phyloP scores from a whole-genome alignment of 345 rosid species.

The Populus nigra region DNA sequence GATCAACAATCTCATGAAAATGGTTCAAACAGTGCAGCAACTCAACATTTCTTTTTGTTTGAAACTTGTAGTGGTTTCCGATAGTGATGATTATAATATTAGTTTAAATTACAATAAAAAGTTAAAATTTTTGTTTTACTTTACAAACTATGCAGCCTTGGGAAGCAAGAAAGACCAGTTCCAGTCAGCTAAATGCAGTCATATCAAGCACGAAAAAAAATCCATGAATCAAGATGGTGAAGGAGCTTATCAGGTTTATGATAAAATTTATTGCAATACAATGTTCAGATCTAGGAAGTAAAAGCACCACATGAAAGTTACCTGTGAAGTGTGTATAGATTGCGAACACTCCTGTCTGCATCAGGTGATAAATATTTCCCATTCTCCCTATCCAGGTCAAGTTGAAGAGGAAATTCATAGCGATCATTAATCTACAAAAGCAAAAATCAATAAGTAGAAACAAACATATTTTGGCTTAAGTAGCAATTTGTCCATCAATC shows the following conservation, averaged over 20 bases:
- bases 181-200: background rate
- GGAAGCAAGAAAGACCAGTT: background rate
- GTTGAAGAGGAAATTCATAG: slow-evolving; percentile 92
- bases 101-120: background rate
- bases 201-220: background rate
- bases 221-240: background rate
- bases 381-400: slow-evolving; percentile 84
- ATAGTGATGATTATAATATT: background rate
- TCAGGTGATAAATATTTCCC: slow-evolving; percentile 89
- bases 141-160: background rate
- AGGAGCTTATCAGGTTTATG: background rate
- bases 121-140: background rate
- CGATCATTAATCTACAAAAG: slow-evolving; percentile 85
- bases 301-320: slow-evolving; percentile 15
- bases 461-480: background rate
- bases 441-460: background rate
- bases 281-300: background rate
- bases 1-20: background rate
- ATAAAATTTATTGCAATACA: background rate
- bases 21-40: background rate
- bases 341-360: slow-evolving; percentile 87
- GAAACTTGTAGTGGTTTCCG: background rate
- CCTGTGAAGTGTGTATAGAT: slow-evolving; percentile 93
- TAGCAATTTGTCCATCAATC: background rate
- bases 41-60: background rate